phyloP scores from a whole-genome alignment of 148 eudicot genomes.

The Rhododendron williamsianum region DNA sequence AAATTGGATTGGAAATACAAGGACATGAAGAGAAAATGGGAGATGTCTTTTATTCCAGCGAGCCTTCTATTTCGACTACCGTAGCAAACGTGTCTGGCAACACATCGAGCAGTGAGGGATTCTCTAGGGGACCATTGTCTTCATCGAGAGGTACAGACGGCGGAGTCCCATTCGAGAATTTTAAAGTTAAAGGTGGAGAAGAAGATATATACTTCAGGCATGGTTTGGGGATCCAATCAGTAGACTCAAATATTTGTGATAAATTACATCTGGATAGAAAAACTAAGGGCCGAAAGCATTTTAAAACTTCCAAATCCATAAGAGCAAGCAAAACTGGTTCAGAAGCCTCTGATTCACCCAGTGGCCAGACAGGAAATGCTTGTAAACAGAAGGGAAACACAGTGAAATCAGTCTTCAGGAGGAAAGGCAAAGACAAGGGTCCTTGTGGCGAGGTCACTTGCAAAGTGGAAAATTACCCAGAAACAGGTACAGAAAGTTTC shows the following conservation, averaged over 20 bases:
- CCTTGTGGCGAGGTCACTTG: slow-evolving; percentile 16
- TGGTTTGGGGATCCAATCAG: slow-evolving; percentile 27
- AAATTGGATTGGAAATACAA: slow-evolving; percentile 19
- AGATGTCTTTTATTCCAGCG: slow-evolving; percentile 26
- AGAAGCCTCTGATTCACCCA: slow-evolving; percentile 25
- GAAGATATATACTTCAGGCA: slow-evolving; percentile 19
- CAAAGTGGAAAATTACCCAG: slow-evolving; percentile 26
- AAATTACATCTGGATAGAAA: slow-evolving; percentile 28
- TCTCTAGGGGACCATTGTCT: slow-evolving; percentile 24
- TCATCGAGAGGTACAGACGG: slow-evolving; percentile 13
- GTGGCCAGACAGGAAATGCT: slow-evolving; percentile 25
- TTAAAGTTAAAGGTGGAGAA: slow-evolving; percentile 23
- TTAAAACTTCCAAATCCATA: slow-evolving; percentile 38
- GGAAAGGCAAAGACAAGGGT: slow-evolving; percentile 29
- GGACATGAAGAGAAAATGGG: slow-evolving; percentile 21
- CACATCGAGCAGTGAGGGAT: slow-evolving; percentile 36
- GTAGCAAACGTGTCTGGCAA: slow-evolving; percentile 29
- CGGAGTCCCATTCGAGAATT: slow-evolving; percentile 21
- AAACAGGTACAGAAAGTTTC: slow-evolving; percentile 39
- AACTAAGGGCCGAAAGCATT: slow-evolving; percentile 25
- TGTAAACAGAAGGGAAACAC: slow-evolving; percentile 35
- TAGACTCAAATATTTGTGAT: slow-evolving; percentile 22
- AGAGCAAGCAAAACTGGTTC: slow-evolving; percentile 30
- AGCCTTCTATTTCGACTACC: slow-evolving; percentile 22
- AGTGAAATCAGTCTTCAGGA: slow-evolving; percentile 25